Conservation (phyloP, 1,139 yeast species). For the Meyerozyma smithsonii region DNA sequence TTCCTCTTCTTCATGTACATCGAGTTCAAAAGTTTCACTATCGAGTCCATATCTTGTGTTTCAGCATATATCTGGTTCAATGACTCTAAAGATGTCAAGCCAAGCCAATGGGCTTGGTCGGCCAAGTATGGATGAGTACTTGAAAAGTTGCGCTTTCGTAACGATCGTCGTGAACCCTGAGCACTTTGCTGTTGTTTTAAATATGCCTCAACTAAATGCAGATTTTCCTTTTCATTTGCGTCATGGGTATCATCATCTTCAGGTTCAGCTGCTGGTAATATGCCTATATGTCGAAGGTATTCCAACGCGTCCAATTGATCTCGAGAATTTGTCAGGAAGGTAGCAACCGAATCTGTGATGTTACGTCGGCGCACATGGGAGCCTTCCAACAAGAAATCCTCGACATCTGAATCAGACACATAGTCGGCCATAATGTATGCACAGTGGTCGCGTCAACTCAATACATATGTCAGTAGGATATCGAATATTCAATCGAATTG, state of each 20-base stretch:
- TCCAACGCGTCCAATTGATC: background rate
- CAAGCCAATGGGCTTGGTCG: slow-evolving; percentile 45
- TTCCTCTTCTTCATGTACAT: slow-evolving; percentile 29
- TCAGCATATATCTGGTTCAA: slow-evolving; percentile 37
- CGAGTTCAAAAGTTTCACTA: slow-evolving; percentile 33
- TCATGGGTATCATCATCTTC: slow-evolving; percentile 4
- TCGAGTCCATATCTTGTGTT: slow-evolving; percentile 28
- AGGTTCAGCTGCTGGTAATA: background rate
- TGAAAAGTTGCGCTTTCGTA: slow-evolving; percentile 42
- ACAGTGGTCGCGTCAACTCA: background rate
- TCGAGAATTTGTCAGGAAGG: background rate
- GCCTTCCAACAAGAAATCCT: background rate
- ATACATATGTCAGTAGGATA: background rate
- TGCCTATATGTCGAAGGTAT: background rate
- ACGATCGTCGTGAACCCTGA: slow-evolving; percentile 23
- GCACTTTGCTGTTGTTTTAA: background rate
- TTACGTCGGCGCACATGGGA: background rate
- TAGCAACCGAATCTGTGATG: background rate
- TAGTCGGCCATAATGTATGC: slow-evolving; percentile 9
- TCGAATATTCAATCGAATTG: background rate
- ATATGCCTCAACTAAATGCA: slow-evolving; percentile 7
- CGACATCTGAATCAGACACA: slow-evolving; percentile 15
- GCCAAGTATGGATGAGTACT: slow-evolving; percentile 46
- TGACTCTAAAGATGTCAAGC: slow-evolving; percentile 30
- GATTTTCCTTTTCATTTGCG: slow-evolving; percentile 8